Base-by-base conservation (phyloP, 352 stramenopile genomes). In the Phytophthora fragariae region DNA sequence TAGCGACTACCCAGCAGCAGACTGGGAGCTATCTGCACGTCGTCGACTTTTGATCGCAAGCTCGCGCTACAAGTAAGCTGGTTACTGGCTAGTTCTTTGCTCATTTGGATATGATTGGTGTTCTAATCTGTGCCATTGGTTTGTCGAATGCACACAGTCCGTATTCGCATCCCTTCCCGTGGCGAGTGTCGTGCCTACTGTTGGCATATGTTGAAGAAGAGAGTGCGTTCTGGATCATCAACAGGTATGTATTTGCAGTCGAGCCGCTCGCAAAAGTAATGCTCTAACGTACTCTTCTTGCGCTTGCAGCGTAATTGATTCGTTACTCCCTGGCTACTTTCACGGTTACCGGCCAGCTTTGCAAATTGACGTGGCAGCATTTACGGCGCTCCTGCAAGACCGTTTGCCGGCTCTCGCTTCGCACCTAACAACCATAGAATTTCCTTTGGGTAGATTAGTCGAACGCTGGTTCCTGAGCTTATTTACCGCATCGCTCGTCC, bases 201-300 rank as follows among this genome's bases (percentile, higher is more conserved):
- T 63, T 95, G 27, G 86, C 86, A 0, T 95, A 95, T 29, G 71
- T 93, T 5, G 88, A 95, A 61, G 88, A 95, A 82, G 88, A 93
- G 35, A 90, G 74, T 11, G 80, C 84, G 4, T 95, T 95, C 56
- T 95, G 88, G 88, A 86, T 95, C 49, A 83, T 90, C 55, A 93
- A 95, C 72, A 92, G 88, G 88, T 94, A 78, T 19, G 21, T 39
- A 37, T 49, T 62, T 52, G 6, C 7, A 17, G n/a, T 52, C 44
- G 19, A 24, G 19, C 5, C 44, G 9, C 11, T 19, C 19, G 44
- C 15, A 24, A 50, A 47, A 47, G 9, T 19, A 52, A 52, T 12
- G 17, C 10, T 24, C 44, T 52, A 52, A 52, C n/a, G 2, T 15
- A 24, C 6, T 17, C 11, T 17, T 11, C 9, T 50, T 10, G 12